phyloP scores from a whole-genome alignment of 2,329 filamentous ascomycete species.

The Xylariaceae sp. region DNA sequence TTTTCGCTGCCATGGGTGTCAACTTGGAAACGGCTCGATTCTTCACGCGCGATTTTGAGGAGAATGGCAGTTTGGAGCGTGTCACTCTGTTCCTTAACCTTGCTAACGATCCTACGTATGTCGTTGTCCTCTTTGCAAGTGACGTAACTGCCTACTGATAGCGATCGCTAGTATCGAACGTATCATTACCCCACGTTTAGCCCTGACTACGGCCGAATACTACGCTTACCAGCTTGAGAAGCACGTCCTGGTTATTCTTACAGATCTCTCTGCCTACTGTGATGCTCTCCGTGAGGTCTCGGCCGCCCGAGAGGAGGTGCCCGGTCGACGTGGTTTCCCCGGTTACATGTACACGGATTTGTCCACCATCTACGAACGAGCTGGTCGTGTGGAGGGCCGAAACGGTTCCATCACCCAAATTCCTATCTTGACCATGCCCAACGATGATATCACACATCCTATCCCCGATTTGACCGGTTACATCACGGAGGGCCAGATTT shows the following conservation, averaged over 20 bases:
- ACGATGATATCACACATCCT: conserved; percentile 98
- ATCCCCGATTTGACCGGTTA: conserved; percentile 98
- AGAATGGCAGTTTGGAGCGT: conserved; percentile 98
- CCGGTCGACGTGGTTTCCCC: conserved; percentile 96
- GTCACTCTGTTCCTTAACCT: conserved; percentile 97
- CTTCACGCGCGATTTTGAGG: conserved; percentile 97
- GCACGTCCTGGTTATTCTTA: conserved; percentile 98
- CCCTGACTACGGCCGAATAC: conserved; percentile 97
- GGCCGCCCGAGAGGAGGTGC: conserved; percentile 95
- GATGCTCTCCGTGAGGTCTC: conserved; percentile 98
- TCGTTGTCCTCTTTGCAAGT: conserved; percentile 17
- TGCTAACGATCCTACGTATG: conserved; percentile 96
- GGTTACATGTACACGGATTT: conserved; percentile 99
- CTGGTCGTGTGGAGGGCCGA: conserved; percentile 91
- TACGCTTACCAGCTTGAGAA: conserved; percentile 99
- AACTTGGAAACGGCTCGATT: conserved; percentile 98
- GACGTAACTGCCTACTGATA: conserved; percentile 17
- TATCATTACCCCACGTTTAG: conserved; percentile 98
- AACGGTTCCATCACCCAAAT: conserved; percentile 99
- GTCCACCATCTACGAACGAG: conserved; percentile 99
- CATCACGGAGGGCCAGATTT: conserved; percentile 98
- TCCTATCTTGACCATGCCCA: conserved; percentile 98
- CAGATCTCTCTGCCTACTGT: conserved; percentile 95
- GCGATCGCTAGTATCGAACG: conserved; percentile 71
- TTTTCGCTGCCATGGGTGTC: conserved; percentile 99